Evolutionary conservation across 1,284 basidiomycete genomes (phyloP).

Genomic region (Sanghuangporus baumii): DNA sequence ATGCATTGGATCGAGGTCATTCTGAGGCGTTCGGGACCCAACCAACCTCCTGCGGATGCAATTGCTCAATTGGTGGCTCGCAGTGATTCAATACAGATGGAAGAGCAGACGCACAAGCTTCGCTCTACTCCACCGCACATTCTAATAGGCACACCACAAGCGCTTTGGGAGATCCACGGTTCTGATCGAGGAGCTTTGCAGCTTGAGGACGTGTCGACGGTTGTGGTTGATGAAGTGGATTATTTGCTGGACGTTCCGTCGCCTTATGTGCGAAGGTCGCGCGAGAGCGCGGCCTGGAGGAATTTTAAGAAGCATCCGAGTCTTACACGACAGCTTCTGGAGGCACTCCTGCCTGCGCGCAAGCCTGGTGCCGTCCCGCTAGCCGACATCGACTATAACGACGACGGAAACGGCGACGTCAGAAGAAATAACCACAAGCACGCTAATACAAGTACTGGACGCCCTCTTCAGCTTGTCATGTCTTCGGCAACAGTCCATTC

Average conservation of each 20-base stretch:
- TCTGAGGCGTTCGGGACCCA: slow-evolving; percentile 27
- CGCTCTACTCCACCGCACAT: slow-evolving; percentile 51
- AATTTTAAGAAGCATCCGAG: slow-evolving; percentile 49
- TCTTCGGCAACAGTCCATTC: slow-evolving; percentile 16
- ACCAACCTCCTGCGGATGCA: slow-evolving; percentile 30
- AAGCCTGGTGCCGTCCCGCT: slow-evolving; percentile 13
- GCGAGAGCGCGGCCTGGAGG: slow-evolving; percentile 32
- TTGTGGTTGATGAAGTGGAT: slow-evolving; percentile 73
- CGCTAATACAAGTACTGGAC: neutral
- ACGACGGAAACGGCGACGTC: slow-evolving; percentile 4
- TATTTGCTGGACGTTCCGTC: slow-evolving; percentile 52
- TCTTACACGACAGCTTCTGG: slow-evolving; percentile 51
- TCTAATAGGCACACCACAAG: slow-evolving; percentile 67
- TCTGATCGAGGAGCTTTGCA: slow-evolving; percentile 37
- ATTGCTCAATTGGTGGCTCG: slow-evolving; percentile 61
- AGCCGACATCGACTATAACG: neutral
- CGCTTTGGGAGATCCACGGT: slow-evolving; percentile 48
- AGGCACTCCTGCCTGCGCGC: slow-evolving; percentile 33
- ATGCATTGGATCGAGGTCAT: slow-evolving; percentile 61
- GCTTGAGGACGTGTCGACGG: slow-evolving; percentile 41
- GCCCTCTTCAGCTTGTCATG: slow-evolving; percentile 15
- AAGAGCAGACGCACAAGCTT: slow-evolving; percentile 34
- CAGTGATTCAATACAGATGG: slow-evolving; percentile 29
- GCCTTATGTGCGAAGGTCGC: slow-evolving; percentile 34
- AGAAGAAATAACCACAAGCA: slow-evolving; percentile 24